Percentiles rank a stretch among this genome's conserved stretches.
These are phyloP conservation scores for Fusarium piperis DNA, from an alignment of 2,329 filamentous ascomycete genomes.

Conservation along the genomic window DNA sequence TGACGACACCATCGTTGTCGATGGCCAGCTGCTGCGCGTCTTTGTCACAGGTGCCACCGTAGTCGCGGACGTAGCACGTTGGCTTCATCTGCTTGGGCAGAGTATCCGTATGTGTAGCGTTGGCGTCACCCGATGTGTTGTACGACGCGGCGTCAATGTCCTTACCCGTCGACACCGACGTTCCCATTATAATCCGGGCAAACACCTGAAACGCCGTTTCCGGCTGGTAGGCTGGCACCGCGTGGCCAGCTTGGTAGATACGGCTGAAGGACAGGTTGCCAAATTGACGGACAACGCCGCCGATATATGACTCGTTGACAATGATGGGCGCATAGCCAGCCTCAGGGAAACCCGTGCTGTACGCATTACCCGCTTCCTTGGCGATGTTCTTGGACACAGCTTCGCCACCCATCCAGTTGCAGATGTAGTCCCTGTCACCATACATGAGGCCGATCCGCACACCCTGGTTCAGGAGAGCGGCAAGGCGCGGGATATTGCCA, in stretches of 20 bases:
- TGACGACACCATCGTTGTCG: conserved; percentile 62
- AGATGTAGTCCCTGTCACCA: conserved; percentile 70
- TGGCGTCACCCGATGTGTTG: conserved; percentile 65
- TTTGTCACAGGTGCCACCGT: conserved; percentile 61
- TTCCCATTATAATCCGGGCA: conserved; percentile 66
- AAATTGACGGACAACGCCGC: conserved; percentile 78
- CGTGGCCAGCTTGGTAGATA: conserved; percentile 73
- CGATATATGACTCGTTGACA: conserved; percentile 74
- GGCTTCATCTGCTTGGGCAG: conserved; percentile 58
- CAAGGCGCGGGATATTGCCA: conserved; percentile 67
- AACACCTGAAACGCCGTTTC: conserved; percentile 69
- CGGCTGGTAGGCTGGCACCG: conserved; percentile 69
- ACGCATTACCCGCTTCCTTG: conserved; percentile 55
- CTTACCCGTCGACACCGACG: conserved; percentile 65
- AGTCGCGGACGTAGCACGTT: conserved; percentile 69
- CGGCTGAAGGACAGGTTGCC: conserved; percentile 77
- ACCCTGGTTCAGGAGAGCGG: conserved; percentile 67
- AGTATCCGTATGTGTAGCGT: conserved; percentile 65
- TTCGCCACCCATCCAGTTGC: conserved; percentile 79
- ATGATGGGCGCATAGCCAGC: conserved; percentile 79
- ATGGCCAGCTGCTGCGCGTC: conserved; percentile 60
- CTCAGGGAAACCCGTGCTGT: conserved; percentile 64
- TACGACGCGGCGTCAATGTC: conserved; percentile 61
- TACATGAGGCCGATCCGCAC: conserved; percentile 79
- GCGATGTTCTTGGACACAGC: conserved; percentile 73